Evolutionary conservation across 129 eudicot species (phyloP), one percentile per base, ranked within the genome.

Genomic region (Artemisia annua): DNA sequence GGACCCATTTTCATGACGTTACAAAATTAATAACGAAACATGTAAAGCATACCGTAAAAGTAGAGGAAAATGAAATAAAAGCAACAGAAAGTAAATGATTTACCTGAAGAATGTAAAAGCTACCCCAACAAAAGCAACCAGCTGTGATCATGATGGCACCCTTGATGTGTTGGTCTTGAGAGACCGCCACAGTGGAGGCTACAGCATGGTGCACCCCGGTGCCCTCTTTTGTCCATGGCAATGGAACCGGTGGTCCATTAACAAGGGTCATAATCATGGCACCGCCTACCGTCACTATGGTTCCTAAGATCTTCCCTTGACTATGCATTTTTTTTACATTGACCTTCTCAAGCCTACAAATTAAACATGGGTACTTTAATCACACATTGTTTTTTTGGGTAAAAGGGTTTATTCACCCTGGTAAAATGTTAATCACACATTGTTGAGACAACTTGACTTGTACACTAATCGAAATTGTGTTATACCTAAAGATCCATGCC

Each of bases 231-330:
- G 87, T 50, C 97, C 92, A 84, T 19, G 95, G 97, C 64, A 87
- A 73, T 48, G 66, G 80, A 50, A 92, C 76, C 3, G 81, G 63
- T 24, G 95, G 88, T 50, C 98, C 98, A 32, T 65, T 83, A 13
- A 87, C 69, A 17, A 87, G 77, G 44, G 95, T 92, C 95, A 92
- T 92, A 19, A 87, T 79, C 98, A 92, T 89, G 17, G 95, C 98
- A 20, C 98, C 98, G 1, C 92, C 96, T 3, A 92, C 83, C 1
- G 96, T 89, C 66, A 88, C 85, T 32, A 87, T 4, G 53, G 98
- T 92, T 19, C 96, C 98, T 39, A 83, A 4, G 5, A 92, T 75
- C 85, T 92, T 92, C 20, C 82, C 95, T 62, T 92, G 98, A 74
- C 96, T 80, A 32, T 70, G 89, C 48, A 87, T n/a, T 74, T 75